Base-by-base conservation (phyloP, 441 rosid species). In the Aleurites moluccanus region DNA sequence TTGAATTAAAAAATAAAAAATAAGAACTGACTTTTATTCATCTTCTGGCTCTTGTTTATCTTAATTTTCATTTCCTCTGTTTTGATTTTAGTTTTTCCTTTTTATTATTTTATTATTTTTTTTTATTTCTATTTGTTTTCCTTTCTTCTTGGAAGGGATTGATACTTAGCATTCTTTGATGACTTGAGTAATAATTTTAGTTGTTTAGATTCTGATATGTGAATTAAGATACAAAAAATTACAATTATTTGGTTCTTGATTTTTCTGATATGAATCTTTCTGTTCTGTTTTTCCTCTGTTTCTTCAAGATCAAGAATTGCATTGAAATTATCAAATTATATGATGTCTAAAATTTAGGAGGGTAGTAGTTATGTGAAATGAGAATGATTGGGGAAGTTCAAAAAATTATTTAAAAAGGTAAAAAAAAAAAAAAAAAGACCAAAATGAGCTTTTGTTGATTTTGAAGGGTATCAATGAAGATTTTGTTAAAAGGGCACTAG, bases 61-160 rank as follows among this genome's bases (percentile, higher is more conserved):
- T 28, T 16, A 30, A 47, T 27, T 73, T 38, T 52, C 23, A 11
- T 8, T 38, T 0, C 16, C 15, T 45, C 6, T 50, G 21, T 35
- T 63, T n/a, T 74, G 61, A 50, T 20, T 65, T 42, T 65, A 18
- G 25, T 11, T 13, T 52, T 79, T 74, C 28, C 50, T 42, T 60
- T n/a, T n/a, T n/a, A n/a, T n/a, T n/a, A n/a, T n/a, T n/a, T n/a
- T n/a, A n/a, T n/a, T n/a, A n/a, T n/a, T n/a, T 52, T 28, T 6
- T 59, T 44, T 38, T 25, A 18, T 69, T n/a, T 6, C 63, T 75
- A 25, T 27, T 16, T 60, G 33, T 55, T 63, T 27, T 52, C 73
- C 73, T 82, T 79, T 76, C 75, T 66, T 68, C 83, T 75, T 78
- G 82, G 69, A 81, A 75, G 79, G 78, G 80, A 73, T 68, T 76